Base-by-base conservation (phyloP, 176 grass and related monocot genomes). In the Saccharum officinarum region DNA sequence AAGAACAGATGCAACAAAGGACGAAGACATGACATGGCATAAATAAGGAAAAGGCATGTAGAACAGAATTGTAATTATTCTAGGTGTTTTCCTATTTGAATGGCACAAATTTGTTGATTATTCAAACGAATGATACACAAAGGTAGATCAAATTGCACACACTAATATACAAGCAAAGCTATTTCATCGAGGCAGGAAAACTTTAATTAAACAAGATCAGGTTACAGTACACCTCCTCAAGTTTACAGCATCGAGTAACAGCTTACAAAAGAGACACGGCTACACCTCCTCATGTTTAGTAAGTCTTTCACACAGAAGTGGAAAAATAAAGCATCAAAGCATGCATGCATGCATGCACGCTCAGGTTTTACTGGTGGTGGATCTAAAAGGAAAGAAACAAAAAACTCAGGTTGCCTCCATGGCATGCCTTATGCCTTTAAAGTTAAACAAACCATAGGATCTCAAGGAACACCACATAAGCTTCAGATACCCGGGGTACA, bases 151-250 rank as follows among this genome's bases (percentile, higher is more conserved):
- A n/a, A 30, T 17, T 71, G 11, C n/a, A 41, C 22, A 49, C 40
- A 89, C 20, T 10, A 0, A 10, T 57, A 31, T 28, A 50, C 60
- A 76, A 67, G 42, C n/a, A 26, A 57, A 60, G 20, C 36, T 71
- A 72, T 7, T 37, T n/a, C 44, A 71, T 37, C 26, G 46, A 28
- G 36, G 31, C 18, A 55, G 73, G 38, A 83, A 87, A 82, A 40
- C 47, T 68, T 73, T 63, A 23, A 50, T 73, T 63, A 23, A 50
- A 79, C 26, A 90, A 83, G 28, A 20, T 79, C 55, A 67, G 37
- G 62, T 61, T 36, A 87, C 79, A 87, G 72, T 73, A 74, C 17
- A 73, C 11, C 22, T 83, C 73, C 74, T 80, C 81, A 79, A 67
- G 57, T 86, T 79, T 77, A 86, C 71, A 82, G 10, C 57, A 76